These are phyloP conservation scores for Pichia insulana DNA, from an alignment of 805 yeast genomes.

Conservation along the genomic window DNA sequence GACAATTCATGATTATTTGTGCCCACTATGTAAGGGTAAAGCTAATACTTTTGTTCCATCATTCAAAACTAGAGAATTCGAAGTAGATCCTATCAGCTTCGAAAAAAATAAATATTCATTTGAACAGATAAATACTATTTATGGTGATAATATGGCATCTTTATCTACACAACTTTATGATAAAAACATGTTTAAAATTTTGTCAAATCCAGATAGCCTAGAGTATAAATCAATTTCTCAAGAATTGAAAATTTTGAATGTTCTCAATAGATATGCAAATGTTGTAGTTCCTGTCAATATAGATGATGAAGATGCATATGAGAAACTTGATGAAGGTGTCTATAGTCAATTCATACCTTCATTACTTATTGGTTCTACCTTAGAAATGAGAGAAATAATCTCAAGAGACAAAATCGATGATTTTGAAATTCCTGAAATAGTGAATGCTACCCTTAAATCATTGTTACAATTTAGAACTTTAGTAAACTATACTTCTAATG, in stretches of 20 bases:
- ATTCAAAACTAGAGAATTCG: constrained; percentile 24
- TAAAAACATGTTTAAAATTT: constrained; percentile 19
- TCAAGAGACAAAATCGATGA: constrained; percentile 35
- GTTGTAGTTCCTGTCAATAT: background rate
- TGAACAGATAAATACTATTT: constrained; percentile 4
- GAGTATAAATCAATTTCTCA: constrained; percentile 4
- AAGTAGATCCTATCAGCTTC: constrained; percentile 15
- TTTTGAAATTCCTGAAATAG: constrained; percentile 12
- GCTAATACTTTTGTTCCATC: constrained; percentile 40
- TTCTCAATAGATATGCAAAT: background rate
- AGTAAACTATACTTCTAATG: constrained; percentile 16
- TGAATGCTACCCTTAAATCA: constrained; percentile 30
- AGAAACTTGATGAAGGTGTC: constrained; percentile 1
- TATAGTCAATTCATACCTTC: constrained; percentile 17
- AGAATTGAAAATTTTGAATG: constrained; percentile 1
- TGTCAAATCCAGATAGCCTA: constrained; percentile 16
- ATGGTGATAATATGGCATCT: constrained; percentile 24
- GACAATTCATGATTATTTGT: constrained; percentile 25
- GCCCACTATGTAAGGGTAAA: constrained; percentile 43
- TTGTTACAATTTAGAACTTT: constrained; percentile 35
- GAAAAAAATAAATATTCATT: constrained; percentile 1
- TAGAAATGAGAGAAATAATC: constrained; percentile 51
- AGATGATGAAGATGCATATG: background rate
- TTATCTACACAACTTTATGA: constrained; percentile 24
- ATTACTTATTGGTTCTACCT: constrained; percentile 35